These are phyloP conservation scores for Lasiodiplodia gonubiensis DNA, from an alignment of 2,329 filamentous ascomycete genomes.

Conservation along the genomic window DNA sequence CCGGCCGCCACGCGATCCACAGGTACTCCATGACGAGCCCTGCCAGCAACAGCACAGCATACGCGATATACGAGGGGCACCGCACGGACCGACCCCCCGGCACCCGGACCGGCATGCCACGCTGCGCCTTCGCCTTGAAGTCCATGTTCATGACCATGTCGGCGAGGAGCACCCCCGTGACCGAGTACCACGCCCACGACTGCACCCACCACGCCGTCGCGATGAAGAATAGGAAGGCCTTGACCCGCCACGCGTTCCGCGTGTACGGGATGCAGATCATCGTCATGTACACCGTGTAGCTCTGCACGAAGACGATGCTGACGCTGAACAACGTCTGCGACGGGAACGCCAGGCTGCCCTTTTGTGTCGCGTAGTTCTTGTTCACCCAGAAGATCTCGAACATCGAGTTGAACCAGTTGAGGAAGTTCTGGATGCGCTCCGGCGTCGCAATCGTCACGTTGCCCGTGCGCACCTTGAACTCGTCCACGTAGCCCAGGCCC, in stretches of 20 bases:
- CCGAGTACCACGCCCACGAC: conserved; percentile 55
- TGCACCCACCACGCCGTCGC: conserved; percentile 55
- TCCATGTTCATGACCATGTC: conserved; percentile 52
- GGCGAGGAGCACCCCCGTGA: conserved; percentile 56
- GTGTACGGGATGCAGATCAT: conserved; percentile 56
- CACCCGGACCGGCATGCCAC: conserved; percentile 7
- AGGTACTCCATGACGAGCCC: conserved; percentile 52
- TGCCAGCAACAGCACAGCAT: conserved; percentile 38
- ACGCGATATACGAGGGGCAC: conserved; percentile 41
- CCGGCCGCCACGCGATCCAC: conserved; percentile 49
- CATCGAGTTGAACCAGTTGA: conserved; percentile 54
- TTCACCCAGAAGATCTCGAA: conserved; percentile 56
- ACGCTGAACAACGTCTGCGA: conserved; percentile 55
- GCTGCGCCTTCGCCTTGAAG: conserved; percentile 38
- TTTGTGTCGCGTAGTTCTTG: conserved; percentile 46
- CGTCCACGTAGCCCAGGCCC: conserved; percentile 43
- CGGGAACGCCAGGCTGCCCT: conserved; percentile 52
- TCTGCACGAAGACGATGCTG: conserved; percentile 53
- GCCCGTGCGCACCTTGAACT: conserved; percentile 45
- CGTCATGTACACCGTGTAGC: conserved; percentile 56
- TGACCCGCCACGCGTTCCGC: conserved; percentile 49
- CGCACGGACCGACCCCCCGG: conserved; percentile 28
- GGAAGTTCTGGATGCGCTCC: conserved; percentile 44
- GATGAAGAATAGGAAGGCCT: conserved; percentile 49
- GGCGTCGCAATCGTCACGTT: conserved; percentile 48